phyloP scores from a whole-genome alignment of 495 filamentous ascomycete genomes.

The Neurospora discreta region DNA sequence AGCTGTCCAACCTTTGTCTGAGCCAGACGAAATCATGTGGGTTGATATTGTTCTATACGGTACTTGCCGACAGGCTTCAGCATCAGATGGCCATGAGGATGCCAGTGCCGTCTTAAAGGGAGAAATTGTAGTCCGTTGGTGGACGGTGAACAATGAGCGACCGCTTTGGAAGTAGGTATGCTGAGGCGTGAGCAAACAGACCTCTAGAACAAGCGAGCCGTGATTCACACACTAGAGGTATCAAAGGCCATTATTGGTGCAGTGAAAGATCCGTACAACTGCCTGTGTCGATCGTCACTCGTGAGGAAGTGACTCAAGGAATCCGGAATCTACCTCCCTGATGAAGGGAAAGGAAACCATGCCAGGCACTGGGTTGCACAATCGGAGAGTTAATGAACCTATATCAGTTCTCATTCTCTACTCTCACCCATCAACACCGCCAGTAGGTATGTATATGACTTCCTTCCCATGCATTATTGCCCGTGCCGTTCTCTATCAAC shows the following conservation, averaged over 20 bases:
- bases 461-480: too few relatives aligned
- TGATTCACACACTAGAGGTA: too few relatives aligned
- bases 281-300: not conserved
- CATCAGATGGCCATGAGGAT: not conserved
- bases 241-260: not conserved
- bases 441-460: too few relatives aligned
- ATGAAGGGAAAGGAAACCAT: not conserved
- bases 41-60: not conserved
- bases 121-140: not conserved
- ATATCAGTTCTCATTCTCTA: too few relatives aligned
- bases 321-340: not conserved
- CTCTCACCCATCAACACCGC: too few relatives aligned
- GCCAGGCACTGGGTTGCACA: not conserved
- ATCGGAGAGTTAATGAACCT: too few relatives aligned
- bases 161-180: not conserved
- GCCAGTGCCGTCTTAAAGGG: not conserved
- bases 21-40: not conserved
- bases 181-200: not conserved
- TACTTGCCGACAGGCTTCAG: not conserved
- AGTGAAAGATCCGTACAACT: not conserved
- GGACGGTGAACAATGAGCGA: not conserved
- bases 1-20: not conserved
- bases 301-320: rapidly evolving
- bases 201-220: too few relatives aligned
- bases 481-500: too few relatives aligned